Evolutionary conservation across 768 basidiomycete genomes (phyloP), one percentile per base, ranked within the genome.

Genomic region (Infundibulicybe gibba): DNA sequence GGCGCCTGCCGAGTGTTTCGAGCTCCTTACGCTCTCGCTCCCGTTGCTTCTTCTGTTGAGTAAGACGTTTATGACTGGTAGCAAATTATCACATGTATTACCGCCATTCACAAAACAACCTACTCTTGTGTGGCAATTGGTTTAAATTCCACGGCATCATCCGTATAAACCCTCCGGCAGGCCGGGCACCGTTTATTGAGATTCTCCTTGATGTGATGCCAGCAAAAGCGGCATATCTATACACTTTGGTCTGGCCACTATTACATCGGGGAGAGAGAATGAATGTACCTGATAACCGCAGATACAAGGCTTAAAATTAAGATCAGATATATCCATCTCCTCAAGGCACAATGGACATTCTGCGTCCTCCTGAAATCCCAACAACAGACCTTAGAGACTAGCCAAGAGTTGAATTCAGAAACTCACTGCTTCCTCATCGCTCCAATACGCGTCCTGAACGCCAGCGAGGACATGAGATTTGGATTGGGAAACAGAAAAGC

Each of bases 311-410:
- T 94, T 95, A 74, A 99, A 99, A 73, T 95, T 95, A 66, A 97
- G 81, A 79, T 99, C 97, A 42, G 93, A 93, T 56, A 97, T 83
- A 71, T 98, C 97, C 87, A 99, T 93, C 72, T 97, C 94, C 62
- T 98, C 95, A 38, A 97, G 83, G 70, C 97, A 99, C 49, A 99
- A 81, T 39, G 97, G 92, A 71, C 97, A 99, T 60, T 98, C 97
- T 52, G 90, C 89, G 61, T 97, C 94, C 64, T 98, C 95, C 95
- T 97, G 56, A 2, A 53, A 40, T 38, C 10, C 17, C 35, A 6
- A 38, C 10, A 14, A 25, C 25, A 25, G 35, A 19, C n/a, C n/a
- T 38, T 10, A 38, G 35, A 14, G 6, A 38, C 14, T 3, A 38
- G 35, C 35, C 14, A 14, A 38, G 6, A 38, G 35, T 38, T 38